These are phyloP conservation scores for Azolla pinnata DNA, from an alignment of 75 land plant species.

Conservation along the genomic window DNA sequence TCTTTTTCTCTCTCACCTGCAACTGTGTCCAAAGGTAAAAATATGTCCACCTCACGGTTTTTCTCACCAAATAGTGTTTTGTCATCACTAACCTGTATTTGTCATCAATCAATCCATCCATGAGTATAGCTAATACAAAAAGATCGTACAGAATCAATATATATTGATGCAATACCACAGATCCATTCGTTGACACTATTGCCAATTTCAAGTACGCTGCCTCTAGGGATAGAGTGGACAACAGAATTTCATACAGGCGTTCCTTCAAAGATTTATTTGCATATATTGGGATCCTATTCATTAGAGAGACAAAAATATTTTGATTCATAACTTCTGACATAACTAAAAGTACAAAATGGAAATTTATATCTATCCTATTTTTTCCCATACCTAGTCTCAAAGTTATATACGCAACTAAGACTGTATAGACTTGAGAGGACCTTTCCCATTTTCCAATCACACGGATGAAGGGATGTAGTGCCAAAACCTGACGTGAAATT, in stretches of 20 bases:
- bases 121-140: constrained; percentile 1
- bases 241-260: constrained; percentile 33
- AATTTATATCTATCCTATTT: too few species aligned
- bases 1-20: too few species aligned
- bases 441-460: constrained; percentile 77
- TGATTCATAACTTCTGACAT: too few species aligned
- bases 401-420: constrained; percentile 48
- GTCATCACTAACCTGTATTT: constrained; percentile 18
- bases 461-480: constrained; percentile 51
- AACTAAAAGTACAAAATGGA: too few species aligned
- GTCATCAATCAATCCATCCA: not conserved
- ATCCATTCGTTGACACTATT: constrained; percentile 58
- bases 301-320: not conserved
- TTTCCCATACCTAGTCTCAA: too few species aligned
- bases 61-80: constrained; percentile 24
- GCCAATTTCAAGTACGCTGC: constrained; percentile 41
- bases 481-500: constrained; percentile 30
- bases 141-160: not conserved
- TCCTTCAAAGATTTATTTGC: constrained; percentile 18
- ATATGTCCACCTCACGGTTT: constrained; percentile 61
- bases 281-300: constrained; percentile 34
- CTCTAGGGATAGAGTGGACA: constrained; percentile 38
- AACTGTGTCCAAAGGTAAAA: constrained; percentile 47
- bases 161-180: constrained; percentile 31
- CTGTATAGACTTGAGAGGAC: constrained; percentile 43